Percentiles rank a stretch among this genome's conserved stretches.
Evolutionary conservation across 1,284 basidiomycete genomes (phyloP).

Genomic region (Moesziomyces globuligerus): DNA sequence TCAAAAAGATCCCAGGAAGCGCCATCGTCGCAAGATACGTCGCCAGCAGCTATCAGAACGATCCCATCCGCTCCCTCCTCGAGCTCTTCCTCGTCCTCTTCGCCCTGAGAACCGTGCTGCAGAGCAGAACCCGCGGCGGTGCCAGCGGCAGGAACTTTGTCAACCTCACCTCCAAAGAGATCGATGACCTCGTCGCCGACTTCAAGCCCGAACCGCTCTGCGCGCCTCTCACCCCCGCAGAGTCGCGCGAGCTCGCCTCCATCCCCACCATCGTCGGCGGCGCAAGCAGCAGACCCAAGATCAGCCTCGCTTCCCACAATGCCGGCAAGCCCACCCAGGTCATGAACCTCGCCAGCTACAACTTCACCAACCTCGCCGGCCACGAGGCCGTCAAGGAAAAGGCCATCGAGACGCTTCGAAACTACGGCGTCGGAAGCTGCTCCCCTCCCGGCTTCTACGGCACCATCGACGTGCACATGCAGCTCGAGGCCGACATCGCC

Average conservation of each 20-base stretch:
- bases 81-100: conserved; percentile 90
- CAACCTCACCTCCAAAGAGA: conserved; percentile 91
- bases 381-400: conserved; percentile 87
- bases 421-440: conserved; percentile 94
- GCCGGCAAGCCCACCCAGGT: conserved; percentile 74
- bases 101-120: conserved; percentile 82
- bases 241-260: conserved; percentile 77
- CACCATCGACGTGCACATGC: conserved; percentile 90
- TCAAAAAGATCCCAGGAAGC: conserved; percentile 79
- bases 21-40: conserved; percentile 90
- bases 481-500: conserved; percentile 87
- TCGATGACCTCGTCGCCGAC: conserved; percentile 94
- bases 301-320: conserved; percentile 78
- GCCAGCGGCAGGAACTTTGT: conserved; percentile 86
- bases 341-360: conserved; percentile 87
- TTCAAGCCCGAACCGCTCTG: conserved; percentile 90
- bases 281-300: conserved; percentile 77
- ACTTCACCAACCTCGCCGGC: conserved; percentile 90
- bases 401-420: conserved; percentile 84
- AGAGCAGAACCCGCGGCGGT: conserved; percentile 87
- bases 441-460: conserved; percentile 98
- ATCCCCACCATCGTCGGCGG: conserved; percentile 84
- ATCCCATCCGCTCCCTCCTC: conserved; percentile 86
- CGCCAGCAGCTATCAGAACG: conserved; percentile 78
- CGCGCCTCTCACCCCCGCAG: conserved; percentile 73